Percentiles rank a stretch among this genome's conserved stretches.
phyloP scores from a whole-genome alignment of 2,329 filamentous ascomycete species.

The Dactylellina leptospora region DNA sequence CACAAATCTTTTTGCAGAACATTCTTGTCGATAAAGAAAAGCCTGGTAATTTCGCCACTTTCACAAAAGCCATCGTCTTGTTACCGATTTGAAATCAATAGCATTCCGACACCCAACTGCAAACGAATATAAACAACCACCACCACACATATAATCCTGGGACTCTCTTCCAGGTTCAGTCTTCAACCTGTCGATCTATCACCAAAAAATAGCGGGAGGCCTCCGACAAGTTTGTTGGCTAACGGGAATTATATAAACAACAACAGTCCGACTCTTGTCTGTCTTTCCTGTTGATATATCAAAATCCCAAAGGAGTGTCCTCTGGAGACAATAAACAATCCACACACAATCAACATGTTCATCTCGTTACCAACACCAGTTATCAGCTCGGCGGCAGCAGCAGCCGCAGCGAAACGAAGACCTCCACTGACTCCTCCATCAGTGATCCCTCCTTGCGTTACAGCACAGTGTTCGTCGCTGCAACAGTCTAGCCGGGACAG shows the following conservation, averaged over 20 bases:
- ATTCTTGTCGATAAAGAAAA: conserved; percentile 53
- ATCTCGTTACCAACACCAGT: conserved; percentile 56
- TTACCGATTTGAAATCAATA: conserved; percentile 54
- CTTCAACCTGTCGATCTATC: conserved; percentile 44
- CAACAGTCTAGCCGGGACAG: conserved; percentile 61
- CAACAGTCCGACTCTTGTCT: conserved; percentile 15
- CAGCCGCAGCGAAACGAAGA: conserved; percentile 57
- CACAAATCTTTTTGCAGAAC: conserved; percentile 32
- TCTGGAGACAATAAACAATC: background rate
- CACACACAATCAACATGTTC: conserved; percentile 53
- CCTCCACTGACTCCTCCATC: conserved; percentile 63
- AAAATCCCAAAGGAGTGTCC: background rate
- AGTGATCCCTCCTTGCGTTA: conserved; percentile 63
- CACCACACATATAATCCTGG: conserved; percentile 4
- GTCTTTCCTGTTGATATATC: background rate
- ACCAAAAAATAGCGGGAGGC: conserved; percentile 12
- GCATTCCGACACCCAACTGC: conserved; percentile 49
- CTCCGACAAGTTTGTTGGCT: conserved; percentile 13
- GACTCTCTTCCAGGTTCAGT: conserved; percentile 11
- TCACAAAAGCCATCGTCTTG: conserved; percentile 42
- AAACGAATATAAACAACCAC: conserved; percentile 50
- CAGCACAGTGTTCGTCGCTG: conserved; percentile 60
- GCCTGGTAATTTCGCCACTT: conserved; percentile 38
- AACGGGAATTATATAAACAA: conserved; percentile 12
- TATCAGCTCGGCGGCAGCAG: conserved; percentile 35